These are phyloP conservation scores for Telopea speciosissima DNA, from an alignment of 177 flowering plant genomes.

Conservation along the genomic window DNA sequence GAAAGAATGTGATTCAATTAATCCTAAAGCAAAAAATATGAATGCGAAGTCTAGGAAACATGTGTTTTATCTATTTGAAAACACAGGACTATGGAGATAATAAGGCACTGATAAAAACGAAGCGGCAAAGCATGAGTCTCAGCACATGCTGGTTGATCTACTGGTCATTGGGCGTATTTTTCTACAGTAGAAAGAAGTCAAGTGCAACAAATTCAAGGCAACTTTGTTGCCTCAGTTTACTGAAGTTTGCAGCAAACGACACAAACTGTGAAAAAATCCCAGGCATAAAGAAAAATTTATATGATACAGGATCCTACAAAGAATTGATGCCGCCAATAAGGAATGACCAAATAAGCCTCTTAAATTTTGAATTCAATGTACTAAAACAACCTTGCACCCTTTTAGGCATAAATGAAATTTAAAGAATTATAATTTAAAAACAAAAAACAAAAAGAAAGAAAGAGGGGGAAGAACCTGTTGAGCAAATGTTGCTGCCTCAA, in stretches of 20 bases:
- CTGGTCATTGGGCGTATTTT: not conserved
- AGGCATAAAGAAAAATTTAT: not conserved
- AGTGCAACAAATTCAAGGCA: not conserved
- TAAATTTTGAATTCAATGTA: not conserved
- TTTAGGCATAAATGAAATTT: not conserved
- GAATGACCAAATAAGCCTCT: not conserved
- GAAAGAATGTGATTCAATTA: too few relatives aligned
- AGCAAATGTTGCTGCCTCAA: conserved; percentile 97
- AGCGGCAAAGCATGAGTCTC: too few relatives aligned
- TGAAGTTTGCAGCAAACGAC: not conserved
- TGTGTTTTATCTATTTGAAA: too few relatives aligned
- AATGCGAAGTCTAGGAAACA: too few relatives aligned
- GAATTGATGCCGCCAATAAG: not conserved
- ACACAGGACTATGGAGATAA: too few relatives aligned
- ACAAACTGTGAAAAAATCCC: not conserved
- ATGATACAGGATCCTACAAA: not conserved
- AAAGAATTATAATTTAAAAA: too few relatives aligned
- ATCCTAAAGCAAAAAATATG: too few relatives aligned
- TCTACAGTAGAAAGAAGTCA: not conserved
- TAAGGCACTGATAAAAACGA: too few relatives aligned
- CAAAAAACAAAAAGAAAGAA: too few relatives aligned
- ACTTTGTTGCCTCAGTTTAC: not conserved
- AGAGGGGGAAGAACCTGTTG: conserved; percentile 62
- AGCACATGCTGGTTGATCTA: not conserved
- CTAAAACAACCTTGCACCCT: not conserved